These are phyloP conservation scores for Cryomyces antarcticus DNA, from an alignment of 495 filamentous ascomycete species.

Conservation along the genomic window DNA sequence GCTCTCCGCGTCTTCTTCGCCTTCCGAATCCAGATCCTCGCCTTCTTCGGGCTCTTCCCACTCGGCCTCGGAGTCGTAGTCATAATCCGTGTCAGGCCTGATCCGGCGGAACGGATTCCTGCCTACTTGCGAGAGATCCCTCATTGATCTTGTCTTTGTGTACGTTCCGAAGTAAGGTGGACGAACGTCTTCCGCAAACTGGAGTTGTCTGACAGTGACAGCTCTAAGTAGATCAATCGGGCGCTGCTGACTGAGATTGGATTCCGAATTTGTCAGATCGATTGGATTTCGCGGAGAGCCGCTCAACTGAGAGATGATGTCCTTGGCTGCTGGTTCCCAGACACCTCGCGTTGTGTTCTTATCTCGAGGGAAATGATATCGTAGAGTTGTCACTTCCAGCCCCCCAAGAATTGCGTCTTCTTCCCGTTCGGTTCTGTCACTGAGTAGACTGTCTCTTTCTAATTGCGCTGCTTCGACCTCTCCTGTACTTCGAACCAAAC, in stretches of 20 bases:
- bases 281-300: constrained; percentile 21
- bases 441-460: too few species aligned
- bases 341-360: constrained; percentile 22
- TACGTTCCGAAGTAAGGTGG: constrained; percentile 81
- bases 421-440: too few species aligned
- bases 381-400: too few species aligned
- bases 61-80: constrained; percentile 92
- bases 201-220: constrained; percentile 56
- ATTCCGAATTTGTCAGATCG: constrained; percentile 20
- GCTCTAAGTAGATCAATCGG: constrained; percentile 34
- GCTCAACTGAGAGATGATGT: constrained; percentile 36
- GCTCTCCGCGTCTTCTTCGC: constrained; percentile 58
- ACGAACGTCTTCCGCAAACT: constrained; percentile 71
- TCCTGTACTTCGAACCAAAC: too few species aligned
- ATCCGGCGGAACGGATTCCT: constrained; percentile 44
- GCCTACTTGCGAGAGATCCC: constrained; percentile 34
- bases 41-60: constrained; percentile 76
- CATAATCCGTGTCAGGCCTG: constrained; percentile 61
- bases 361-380: too few species aligned
- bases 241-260: constrained; percentile 12
- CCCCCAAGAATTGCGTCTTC: too few species aligned
- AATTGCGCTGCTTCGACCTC: too few species aligned
- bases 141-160: constrained; percentile 32
- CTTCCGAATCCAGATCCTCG: constrained; percentile 55
- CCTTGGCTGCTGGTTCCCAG: constrained; percentile 32